Evolutionary conservation across 306 rosid species (phyloP), one percentile per base, ranked within the genome.

Genomic region (Trifolium dubium): DNA sequence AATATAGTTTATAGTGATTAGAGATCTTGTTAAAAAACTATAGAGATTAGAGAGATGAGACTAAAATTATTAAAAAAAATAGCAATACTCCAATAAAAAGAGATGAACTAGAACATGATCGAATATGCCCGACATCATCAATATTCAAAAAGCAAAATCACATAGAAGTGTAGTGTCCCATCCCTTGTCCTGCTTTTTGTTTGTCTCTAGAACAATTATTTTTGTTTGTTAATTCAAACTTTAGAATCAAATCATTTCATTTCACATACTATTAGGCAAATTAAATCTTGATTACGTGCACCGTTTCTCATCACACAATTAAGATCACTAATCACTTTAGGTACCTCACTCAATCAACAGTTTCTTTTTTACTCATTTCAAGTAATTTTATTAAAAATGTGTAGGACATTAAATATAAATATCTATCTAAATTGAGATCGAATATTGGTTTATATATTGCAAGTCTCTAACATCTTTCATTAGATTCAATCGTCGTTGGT

Each of bases 41-140:
- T 49, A 49, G 55, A 49, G 55, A 49, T 49, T 49, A 49, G 55
- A n/a, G 54, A 47, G 55, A 49, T 47, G 18, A 47, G 8, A 47
- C 15, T 13, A 15, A 8, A 15, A 17, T 15, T 17, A 51, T 51
- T 51, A 23, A 51, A 17, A 51, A 51, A 15, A 47, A 12, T 13
- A 17, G 3, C 7, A 15, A 51, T 6, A 51, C 10, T 6, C 58
- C 28, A 51, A 51, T 51, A 17, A 17, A 17, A 51, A 51, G 29
- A 55, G 13, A 55, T 28, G 34, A 55, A 55, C 35, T 55, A 23
- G 62, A 10, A 55, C 62, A 10, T 55, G 31, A 55, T 10, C 62
- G 62, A 55, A 55, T 23, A 55, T 55, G 35, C 8, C 35, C 62
- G 62, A 55, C 34, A 55, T 10, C 59, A 53, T 53, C 30, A 53